Base-by-base conservation (phyloP, 2,329 filamentous ascomycete species). In the Sarocladium strictum region DNA sequence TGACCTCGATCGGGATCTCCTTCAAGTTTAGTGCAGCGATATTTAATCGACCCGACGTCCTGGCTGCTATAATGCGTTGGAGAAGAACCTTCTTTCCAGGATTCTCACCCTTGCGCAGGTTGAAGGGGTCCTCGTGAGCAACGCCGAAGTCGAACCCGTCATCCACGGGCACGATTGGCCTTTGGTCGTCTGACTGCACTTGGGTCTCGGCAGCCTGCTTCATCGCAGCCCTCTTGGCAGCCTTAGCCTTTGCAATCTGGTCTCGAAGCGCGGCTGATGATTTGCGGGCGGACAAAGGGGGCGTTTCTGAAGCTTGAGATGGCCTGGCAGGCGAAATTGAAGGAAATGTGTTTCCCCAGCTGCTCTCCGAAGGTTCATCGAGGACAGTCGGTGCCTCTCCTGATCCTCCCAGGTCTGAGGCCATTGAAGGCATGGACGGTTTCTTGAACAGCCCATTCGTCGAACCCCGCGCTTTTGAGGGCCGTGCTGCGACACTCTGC, bases 171-270 rank as follows among this genome's bases (percentile, higher is more conserved):
- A 79, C 62, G 1, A 80, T 70, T 0, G 75, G 67, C 0, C 68
- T 61, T 3, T 59, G 45, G 3, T 55, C 57, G 1, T 29, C 40
- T 15, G 53, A 1, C 11, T 45, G 23, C 9, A 43, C 57, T 27
- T 58, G 53, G 9, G 49, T 56, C 2, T 57, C 62, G 7, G 69
- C 60, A 7, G 62, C 59, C 45, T 73, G 69, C 43, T 66, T 70
- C 32, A 69, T 65, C 2, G 74, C 72, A 11, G 81, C 84, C 58
- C 84, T 81, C 55, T 83, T 87, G 2, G 90, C 89, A 2, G 91
- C 91, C 65, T 93, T 96, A 1, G 94, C 93, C 62, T 92, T 93
- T 35, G 92, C 90, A 58, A 97, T 97, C 54, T 94, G 92, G 53
- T 97, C 90, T 32, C 94, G 84, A 14, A 99, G 72, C 1, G 91